phyloP scores from a whole-genome alignment of 2,329 filamentous ascomycete genomes.

The Ophiostoma ulmi region DNA sequence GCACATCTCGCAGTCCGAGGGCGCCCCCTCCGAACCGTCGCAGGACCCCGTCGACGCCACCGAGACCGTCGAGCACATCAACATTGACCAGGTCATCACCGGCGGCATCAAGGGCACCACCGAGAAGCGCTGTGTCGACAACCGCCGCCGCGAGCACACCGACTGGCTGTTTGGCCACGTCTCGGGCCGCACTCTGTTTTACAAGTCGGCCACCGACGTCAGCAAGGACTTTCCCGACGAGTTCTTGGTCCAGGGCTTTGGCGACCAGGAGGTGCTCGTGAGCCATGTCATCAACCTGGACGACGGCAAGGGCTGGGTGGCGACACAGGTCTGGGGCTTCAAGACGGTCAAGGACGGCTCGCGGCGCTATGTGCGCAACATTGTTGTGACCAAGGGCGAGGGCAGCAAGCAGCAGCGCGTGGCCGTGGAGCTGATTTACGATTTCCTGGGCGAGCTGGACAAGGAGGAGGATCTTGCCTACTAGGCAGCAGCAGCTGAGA shows the following conservation, averaged over 20 bases:
- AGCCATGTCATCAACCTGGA: slow-evolving; percentile 54
- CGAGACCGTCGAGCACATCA: slow-evolving; percentile 51
- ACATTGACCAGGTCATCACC: slow-evolving; percentile 66
- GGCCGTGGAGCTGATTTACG: slow-evolving; percentile 52
- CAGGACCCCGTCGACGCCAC: slow-evolving; percentile 31
- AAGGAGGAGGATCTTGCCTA: slow-evolving; percentile 22
- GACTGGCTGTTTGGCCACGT: slow-evolving; percentile 78
- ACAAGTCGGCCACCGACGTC: slow-evolving; percentile 38
- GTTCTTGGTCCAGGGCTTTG: slow-evolving; percentile 42
- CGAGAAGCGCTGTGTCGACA: slow-evolving; percentile 52
- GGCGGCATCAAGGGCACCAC: slow-evolving; percentile 63
- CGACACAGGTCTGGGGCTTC: slow-evolving; percentile 58
- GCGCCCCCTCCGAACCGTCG: slow-evolving; percentile 38
- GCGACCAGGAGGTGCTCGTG: slow-evolving; percentile 56
- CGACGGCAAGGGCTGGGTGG: slow-evolving; percentile 49
- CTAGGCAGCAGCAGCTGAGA: slow-evolving; percentile 2
- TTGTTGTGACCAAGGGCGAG: slow-evolving; percentile 48
- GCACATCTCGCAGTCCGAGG: slow-evolving; percentile 52
- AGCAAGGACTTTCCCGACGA: slow-evolving; percentile 51
- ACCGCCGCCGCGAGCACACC: slow-evolving; percentile 54
- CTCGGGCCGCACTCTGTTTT: slow-evolving; percentile 53
- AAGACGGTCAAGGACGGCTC: slow-evolving; percentile 43
- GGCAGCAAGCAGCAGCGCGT: slow-evolving; percentile 37
- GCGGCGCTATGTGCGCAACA: slow-evolving; percentile 49
- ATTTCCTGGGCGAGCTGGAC: slow-evolving; percentile 38